phyloP scores from a whole-genome alignment of 768 basidiomycete genomes.

The Dentipellis sp. region DNA sequence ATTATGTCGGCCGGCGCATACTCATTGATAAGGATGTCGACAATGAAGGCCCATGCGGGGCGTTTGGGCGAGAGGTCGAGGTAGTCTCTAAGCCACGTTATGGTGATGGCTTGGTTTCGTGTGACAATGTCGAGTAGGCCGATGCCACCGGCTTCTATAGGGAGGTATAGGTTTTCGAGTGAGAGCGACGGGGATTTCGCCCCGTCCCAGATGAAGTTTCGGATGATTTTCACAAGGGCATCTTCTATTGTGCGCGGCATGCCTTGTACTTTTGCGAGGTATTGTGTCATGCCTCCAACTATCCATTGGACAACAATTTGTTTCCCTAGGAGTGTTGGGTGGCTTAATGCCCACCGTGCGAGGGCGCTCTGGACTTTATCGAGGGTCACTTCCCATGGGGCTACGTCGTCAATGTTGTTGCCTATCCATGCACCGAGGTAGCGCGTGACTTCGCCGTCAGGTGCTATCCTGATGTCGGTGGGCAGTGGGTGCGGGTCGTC shows the following conservation, averaged over 20 bases:
- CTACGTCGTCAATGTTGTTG: background rate
- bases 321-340: constrained; percentile 15
- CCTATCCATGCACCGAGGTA: background rate
- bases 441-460: background rate
- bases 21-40: too few species aligned
- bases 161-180: too few species aligned
- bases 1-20: too few species aligned
- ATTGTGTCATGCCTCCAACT: constrained; percentile 18
- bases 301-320: constrained; percentile 15
- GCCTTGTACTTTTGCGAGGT: constrained; percentile 20
- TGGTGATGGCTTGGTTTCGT: too few species aligned
- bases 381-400: background rate
- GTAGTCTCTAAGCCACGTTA: too few species aligned
- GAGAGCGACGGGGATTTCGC: too few species aligned
- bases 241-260: constrained; percentile 18
- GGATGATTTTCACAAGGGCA: constrained; percentile 10
- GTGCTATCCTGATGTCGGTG: background rate
- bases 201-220: constrained; percentile 2
- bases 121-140: too few species aligned
- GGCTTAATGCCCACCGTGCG: background rate
- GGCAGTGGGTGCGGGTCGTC: background rate
- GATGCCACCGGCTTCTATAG: too few species aligned
- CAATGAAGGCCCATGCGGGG: too few species aligned
- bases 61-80: too few species aligned
- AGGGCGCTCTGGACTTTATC: constrained; percentile 16